phyloP scores from a whole-genome alignment of 306 rosid genomes.

The Abrus pulchellus region DNA sequence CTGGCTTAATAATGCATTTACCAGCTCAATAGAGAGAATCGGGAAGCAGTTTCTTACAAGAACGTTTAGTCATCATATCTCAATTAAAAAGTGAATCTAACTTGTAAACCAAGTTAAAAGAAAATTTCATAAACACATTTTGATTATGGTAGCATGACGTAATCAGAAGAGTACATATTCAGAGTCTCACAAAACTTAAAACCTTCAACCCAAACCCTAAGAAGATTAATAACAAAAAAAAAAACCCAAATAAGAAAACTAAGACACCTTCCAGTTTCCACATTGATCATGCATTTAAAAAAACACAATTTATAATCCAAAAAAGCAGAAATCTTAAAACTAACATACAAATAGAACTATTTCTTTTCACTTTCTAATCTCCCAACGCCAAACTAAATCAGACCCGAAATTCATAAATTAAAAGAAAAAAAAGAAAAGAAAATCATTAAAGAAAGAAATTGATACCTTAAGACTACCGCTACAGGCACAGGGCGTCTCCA shows the following conservation, averaged over 20 bases:
- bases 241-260: not conserved
- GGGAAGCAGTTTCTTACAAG: not conserved
- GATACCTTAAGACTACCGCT: constrained; percentile 95
- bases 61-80: constrained; percentile 15
- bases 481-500: constrained; percentile 93
- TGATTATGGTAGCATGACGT: not conserved
- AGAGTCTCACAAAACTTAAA: not conserved
- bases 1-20: not conserved
- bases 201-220: not conserved
- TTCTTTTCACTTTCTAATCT: not conserved
- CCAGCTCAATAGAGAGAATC: constrained; percentile 1
- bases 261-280: not conserved
- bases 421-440: not conserved
- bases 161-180: not conserved
- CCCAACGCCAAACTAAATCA: not conserved
- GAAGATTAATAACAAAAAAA: not conserved
- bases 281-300: constrained; percentile 11
- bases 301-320: not conserved
- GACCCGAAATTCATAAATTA: not conserved
- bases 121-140: constrained; percentile 25
- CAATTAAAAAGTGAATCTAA: not conserved
- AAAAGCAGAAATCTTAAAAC: not conserved
- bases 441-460: not conserved
- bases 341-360: not conserved
- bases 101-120: not conserved